A percentile compares a stretch with the other conserved stretches of the same genome.
Evolutionary conservation across 495 filamentous ascomycete species (phyloP).

Genomic region (Penicillium coffeae): DNA sequence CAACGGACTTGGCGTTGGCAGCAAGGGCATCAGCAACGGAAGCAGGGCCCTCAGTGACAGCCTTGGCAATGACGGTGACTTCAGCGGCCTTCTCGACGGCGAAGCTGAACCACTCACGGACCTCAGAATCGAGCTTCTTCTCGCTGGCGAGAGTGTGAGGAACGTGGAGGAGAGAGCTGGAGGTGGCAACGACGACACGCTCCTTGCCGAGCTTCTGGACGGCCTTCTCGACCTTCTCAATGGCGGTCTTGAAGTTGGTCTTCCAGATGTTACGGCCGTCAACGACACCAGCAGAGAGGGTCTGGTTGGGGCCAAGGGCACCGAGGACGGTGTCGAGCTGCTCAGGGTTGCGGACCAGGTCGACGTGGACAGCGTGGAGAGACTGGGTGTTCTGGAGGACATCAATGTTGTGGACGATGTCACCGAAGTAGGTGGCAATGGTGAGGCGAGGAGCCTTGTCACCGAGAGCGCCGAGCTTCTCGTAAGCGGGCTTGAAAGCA

Average conservation of each 20-base stretch:
- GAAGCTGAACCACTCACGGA: constrained; percentile 98
- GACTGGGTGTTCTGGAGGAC: constrained; percentile 65
- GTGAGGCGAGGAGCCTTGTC: constrained; percentile 73
- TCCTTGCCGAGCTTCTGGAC: constrained; percentile 93
- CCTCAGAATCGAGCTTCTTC: constrained; percentile 90
- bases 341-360: constrained; percentile 95
- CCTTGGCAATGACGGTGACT: constrained; percentile 91
- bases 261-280: constrained; percentile 99
- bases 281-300: constrained; percentile 90
- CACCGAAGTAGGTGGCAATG: constrained; percentile 96
- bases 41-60: constrained; percentile 84
- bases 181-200: constrained; percentile 92
- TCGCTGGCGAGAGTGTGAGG: constrained; percentile 96
- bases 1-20: constrained; percentile 88
- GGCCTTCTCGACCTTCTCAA: constrained; percentile 81
- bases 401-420: constrained; percentile 98
- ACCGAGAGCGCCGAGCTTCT: constrained; percentile 74
- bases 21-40: constrained; percentile 81
- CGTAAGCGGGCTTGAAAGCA: constrained; percentile 97
- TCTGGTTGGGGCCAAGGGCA: constrained; percentile 77
- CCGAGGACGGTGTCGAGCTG: constrained; percentile 79
- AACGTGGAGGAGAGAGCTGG: constrained; percentile 93
- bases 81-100: constrained; percentile 91
- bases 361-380: constrained; percentile 82
- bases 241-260: constrained; percentile 90